Evolutionary conservation across 1,139 yeast genomes (phyloP), one percentile per base, ranked within the genome.

Genomic region (Geotrichum restrictum): DNA sequence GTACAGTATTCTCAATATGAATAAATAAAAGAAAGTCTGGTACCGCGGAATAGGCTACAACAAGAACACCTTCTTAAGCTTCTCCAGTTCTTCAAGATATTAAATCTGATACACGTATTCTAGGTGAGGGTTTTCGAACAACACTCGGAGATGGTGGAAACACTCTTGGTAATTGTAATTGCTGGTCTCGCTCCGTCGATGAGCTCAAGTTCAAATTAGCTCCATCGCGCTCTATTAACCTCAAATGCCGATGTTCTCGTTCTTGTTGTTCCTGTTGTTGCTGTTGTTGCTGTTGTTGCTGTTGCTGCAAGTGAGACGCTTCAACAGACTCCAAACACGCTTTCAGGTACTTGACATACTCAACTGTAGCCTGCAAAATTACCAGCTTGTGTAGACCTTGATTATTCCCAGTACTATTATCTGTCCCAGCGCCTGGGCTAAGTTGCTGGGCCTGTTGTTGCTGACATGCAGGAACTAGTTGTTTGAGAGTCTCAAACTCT

Each of bases 311-410:
- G 21, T 42, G 45, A 13, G 22, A 18, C 21, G 43, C 34, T 19
- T 62, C 61, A 16, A 61, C 55, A 1, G 57, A 47, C 34, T 58
- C 60, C 24, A 65, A 51, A 43, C 66, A 60, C 29, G 58, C 56
- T 47, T 85, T 89, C 48, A 87, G 72, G 63, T 85, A 85, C 57
- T 81, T 74, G 56, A 87, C 82, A 64, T 87, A 86, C 61, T 85
- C 91, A 27, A 87, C 95, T 0, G 93, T 82, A 19, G 88, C 84
- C 67, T 86, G 88, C 45, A 87, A 70, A 29, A 87, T 85, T 13
- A 89, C 87, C 57, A 87, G 75, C 67, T 87, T 87, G 70, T 87
- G 88, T 81, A 87, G 83, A 8, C 87, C 86, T 55, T 81, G 84
- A 51, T 68, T 44, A n/a, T 21, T 27, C 10, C 27, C 32, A 18